Evolutionary conservation across 2,329 filamentous ascomycete species (phyloP).

Genomic region (Claviceps fusiformis): DNA sequence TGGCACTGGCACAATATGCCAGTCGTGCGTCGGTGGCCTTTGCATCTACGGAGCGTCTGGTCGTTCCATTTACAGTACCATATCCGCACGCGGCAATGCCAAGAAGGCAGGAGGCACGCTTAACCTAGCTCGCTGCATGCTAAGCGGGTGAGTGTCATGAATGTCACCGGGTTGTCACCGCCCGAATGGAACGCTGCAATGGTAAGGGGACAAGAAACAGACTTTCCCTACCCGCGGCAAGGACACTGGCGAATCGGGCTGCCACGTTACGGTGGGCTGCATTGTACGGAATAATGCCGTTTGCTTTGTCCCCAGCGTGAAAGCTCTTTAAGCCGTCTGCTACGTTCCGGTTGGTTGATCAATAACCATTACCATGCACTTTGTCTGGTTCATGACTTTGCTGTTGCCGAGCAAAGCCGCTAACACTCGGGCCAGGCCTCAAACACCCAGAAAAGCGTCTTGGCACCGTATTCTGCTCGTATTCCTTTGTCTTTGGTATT

Average conservation of each 20-base stretch:
- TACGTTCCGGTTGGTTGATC: too few species aligned
- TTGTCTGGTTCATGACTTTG: neutral
- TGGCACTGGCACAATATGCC: neutral
- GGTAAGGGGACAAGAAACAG: neutral
- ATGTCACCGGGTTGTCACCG: neutral
- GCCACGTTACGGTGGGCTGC: constrained; percentile 3
- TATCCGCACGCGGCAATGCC: neutral
- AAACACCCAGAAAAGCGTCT: neutral
- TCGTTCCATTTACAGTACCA: neutral
- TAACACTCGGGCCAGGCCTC: neutral
- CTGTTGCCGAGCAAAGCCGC: neutral
- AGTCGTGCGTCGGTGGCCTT: neutral
- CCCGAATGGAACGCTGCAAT: neutral
- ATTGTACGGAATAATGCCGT: neutral
- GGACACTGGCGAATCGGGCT: constrained; percentile 1
- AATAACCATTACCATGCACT: too few species aligned
- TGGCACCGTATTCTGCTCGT: neutral
- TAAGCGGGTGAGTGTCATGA: neutral
- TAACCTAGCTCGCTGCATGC: neutral
- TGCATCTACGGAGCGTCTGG: neutral
- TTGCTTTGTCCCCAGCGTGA: too few species aligned
- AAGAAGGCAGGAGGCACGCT: neutral
- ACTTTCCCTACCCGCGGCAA: neutral
- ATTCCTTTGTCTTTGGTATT: too few species aligned
- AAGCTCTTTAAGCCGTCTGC: neutral